These are phyloP conservation scores for Annona squamosa DNA, from an alignment of 164 flowering plant species.

Conservation along the genomic window DNA sequence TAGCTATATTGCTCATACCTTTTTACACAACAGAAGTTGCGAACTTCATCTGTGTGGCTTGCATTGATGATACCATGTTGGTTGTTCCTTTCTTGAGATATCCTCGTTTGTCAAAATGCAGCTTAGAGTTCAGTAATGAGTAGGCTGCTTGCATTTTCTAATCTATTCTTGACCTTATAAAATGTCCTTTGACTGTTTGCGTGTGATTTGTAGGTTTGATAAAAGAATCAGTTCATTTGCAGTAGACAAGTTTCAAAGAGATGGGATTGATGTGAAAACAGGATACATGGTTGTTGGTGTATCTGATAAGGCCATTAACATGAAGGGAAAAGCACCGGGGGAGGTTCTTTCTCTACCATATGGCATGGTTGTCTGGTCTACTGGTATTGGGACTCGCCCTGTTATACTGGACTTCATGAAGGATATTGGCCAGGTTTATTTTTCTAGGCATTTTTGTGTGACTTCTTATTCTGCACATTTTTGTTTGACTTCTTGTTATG, in stretches of 20 bases:
- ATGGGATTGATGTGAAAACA: slow-evolving; percentile 73
- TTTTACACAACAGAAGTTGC: too few species aligned
- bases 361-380: slow-evolving; percentile 98
- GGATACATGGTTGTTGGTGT: slow-evolving; percentile 83
- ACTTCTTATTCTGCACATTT: background rate
- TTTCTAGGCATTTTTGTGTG: background rate
- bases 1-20: too few species aligned
- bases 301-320: slow-evolving; percentile 60
- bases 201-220: slow-evolving; percentile 65
- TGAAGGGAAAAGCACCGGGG: slow-evolving; percentile 50
- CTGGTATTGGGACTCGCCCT: slow-evolving; percentile 93
- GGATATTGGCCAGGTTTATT: slow-evolving; percentile 78
- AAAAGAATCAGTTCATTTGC: slow-evolving; percentile 84
- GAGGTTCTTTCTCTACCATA: slow-evolving; percentile 52
- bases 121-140: background rate
- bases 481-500: background rate
- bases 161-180: background rate
- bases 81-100: background rate
- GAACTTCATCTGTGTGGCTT: background rate
- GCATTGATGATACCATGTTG: background rate
- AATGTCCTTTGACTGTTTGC: background rate
- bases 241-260: slow-evolving; percentile 78
- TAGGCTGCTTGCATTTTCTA: background rate
- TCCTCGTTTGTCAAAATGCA: background rate
- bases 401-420: slow-evolving; percentile 75